Evolutionary conservation across 805 yeast genomes (phyloP), one percentile per base, ranked within the genome.

Genomic region (Metschnikowia hibisci): DNA sequence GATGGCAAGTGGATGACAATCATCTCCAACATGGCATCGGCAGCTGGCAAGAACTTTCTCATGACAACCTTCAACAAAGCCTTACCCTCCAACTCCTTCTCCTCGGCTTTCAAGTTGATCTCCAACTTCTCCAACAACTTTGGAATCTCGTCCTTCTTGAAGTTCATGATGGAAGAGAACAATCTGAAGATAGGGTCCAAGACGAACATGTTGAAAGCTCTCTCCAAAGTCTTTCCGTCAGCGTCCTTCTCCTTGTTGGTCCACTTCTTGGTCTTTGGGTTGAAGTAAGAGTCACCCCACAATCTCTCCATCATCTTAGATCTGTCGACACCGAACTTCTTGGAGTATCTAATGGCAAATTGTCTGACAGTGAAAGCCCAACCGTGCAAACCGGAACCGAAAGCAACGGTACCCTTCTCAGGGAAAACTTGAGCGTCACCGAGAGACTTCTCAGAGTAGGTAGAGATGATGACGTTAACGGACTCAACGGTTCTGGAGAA

Each of bases 211-310:
- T 87, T 88, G 95, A 91, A 91, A 67, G 98, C 97, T 84, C 99
- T 89, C 79, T 91, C 98, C 69, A 91, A 83, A 48, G 81, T 74
- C 78, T 88, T 85, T 66, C 99, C 99, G 63, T 84, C 87, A 64
- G 97, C 95, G 66, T 89, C 97, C 71, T 82, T 87, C 64, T 82
- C 95, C 76, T 85, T 86, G 89, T 82, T 87, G 63, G 97, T 78
- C 98, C 98, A 91, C 79, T 91, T 91, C 86, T 90, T 91, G 77
- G 98, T 91, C 87, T 90, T 91, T 76, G 98, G 97, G 89, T 93
- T 93, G 84, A 91, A 93, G 93, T 78, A 91, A 75, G 95, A 85
- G 80, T 91, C 98, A 77, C 99, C 99, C 99, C 99, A 91, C 74
- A 91, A 82, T 81, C 97, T 86, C 77, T 87, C 91, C 96, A 88